Base-by-base conservation (phyloP, 2,329 filamentous ascomycete species). In the Diaporthe vaccinii region DNA sequence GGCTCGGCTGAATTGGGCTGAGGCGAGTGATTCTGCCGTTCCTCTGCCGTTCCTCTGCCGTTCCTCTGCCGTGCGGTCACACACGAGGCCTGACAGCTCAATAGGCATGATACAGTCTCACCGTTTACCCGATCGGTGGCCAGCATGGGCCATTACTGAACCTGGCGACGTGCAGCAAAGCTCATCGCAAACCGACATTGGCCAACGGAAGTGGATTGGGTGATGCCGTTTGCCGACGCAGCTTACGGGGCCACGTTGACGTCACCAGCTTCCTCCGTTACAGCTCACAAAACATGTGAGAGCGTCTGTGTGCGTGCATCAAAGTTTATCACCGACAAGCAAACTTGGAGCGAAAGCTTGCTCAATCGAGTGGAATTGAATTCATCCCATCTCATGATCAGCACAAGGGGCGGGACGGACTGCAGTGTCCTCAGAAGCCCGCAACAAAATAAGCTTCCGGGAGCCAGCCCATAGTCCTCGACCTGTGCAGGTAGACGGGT, bases 391-490 rank as follows among this genome's bases (percentile, higher is more conserved):
- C 62, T 68, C 31, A 9, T 51, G 62, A 67, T 51, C 28, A 49
- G 61, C 61, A 8, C 44, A 49, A 49, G 58, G 62, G 28, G 28
- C 41, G 39, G 41, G 41, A 46, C 17, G 25, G 25, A 14, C 28
- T 49, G 41, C 25, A 49, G 28, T 10, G 41, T 17, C 17, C 28
- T 15, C 31, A 36, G 31, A 68, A 36, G 31, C 20, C 44, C 20
- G 28, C n/a, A n/a, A 51, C 22, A 53, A 53, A 53, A 53, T 53
- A 68, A 68, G 65, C 46, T 53, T 68, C 46, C 65, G 65, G 62
- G 62, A 53, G n/a, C 28, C 62, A 39, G 22, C 7, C 9, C 46
- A 15, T 25, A 46, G 25, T 8, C 41, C 28, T 36, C 44, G 8
- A 4, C 20, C 51, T 28, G 8, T 67, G 61, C 61, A 67, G 61